These are phyloP conservation scores for Astrothelium subdiscretum DNA, from an alignment of 495 filamentous ascomycete species.

Conservation along the genomic window DNA sequence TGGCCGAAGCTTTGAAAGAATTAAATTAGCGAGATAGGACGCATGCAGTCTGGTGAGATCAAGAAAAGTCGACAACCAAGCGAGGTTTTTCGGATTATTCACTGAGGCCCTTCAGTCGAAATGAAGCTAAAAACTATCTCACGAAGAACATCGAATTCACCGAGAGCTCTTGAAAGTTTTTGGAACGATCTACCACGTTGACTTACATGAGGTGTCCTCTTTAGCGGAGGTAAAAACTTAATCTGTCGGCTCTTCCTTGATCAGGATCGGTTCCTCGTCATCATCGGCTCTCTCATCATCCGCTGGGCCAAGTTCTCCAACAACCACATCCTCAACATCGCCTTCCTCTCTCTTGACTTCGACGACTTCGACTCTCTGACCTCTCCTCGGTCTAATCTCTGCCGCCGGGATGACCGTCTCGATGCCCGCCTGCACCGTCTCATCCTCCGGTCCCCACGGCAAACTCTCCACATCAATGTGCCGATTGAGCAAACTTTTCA, in stretches of 20 bases:
- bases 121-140: no score
- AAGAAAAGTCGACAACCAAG: no score
- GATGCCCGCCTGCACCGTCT: slow-evolving; percentile 52
- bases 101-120: no score
- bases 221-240: no score
- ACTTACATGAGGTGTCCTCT: no score
- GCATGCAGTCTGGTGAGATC: no score
- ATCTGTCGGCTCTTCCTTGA: slow-evolving; percentile 22
- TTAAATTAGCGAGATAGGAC: no score
- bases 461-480: slow-evolving; percentile 65
- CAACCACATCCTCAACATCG: slow-evolving; percentile 12
- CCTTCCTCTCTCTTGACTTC: slow-evolving; percentile 29
- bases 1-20: no score
- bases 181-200: no score
- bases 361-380: slow-evolving; percentile 32
- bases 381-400: slow-evolving; percentile 45
- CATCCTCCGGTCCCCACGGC: slow-evolving; percentile 69
- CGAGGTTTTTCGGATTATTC: no score
- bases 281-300: slow-evolving; percentile 4
- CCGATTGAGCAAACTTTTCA: slow-evolving; percentile 61
- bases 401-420: slow-evolving; percentile 73
- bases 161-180: no score
- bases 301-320: slow-evolving; percentile 5
- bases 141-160: no score
- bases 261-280: slow-evolving; percentile 8